A percentile compares a stretch with the other conserved stretches of the same genome.
Evolutionary conservation across 306 rosid species (phyloP).

Genomic region (Inga oerstediana): DNA sequence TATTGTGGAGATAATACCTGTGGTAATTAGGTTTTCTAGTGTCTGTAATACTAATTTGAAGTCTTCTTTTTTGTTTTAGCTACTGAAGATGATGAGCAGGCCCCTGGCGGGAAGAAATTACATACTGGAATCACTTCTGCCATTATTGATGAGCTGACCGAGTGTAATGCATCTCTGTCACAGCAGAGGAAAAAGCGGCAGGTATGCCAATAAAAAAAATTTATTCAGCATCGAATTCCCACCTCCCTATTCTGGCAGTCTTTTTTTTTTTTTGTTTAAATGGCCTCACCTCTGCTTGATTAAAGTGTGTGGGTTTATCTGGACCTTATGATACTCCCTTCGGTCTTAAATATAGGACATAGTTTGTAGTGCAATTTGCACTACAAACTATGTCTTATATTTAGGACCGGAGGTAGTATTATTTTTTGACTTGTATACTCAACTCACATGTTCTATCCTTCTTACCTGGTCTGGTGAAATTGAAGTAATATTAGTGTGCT

Average conservation of each 20-base stretch:
- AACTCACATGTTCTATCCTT: background rate
- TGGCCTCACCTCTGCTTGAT: background rate
- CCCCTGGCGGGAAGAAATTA: constrained; percentile 47
- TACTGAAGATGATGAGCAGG: constrained; percentile 56
- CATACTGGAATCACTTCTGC: constrained; percentile 57
- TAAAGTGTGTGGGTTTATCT: background rate
- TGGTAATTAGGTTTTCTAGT: background rate
- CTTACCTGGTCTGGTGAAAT: background rate
- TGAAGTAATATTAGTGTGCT: background rate
- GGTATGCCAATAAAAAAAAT: constrained; percentile 35
- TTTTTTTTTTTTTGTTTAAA: background rate
- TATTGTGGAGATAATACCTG: background rate
- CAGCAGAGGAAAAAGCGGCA: constrained; percentile 66
- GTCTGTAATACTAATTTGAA: background rate
- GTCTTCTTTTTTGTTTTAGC: constrained; percentile 17
- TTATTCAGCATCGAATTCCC: background rate
- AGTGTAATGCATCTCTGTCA: constrained; percentile 70
- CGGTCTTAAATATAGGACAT: no score
- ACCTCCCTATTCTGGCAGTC: background rate
- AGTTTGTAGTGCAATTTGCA: no score
- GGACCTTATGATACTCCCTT: background rate
- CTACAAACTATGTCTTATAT: no score
- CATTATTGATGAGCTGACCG: constrained; percentile 60
- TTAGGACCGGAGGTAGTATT: background rate
- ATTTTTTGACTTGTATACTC: background rate